phyloP scores from a whole-genome alignment of 768 basidiomycete species.

The Suillus ampliporus region DNA sequence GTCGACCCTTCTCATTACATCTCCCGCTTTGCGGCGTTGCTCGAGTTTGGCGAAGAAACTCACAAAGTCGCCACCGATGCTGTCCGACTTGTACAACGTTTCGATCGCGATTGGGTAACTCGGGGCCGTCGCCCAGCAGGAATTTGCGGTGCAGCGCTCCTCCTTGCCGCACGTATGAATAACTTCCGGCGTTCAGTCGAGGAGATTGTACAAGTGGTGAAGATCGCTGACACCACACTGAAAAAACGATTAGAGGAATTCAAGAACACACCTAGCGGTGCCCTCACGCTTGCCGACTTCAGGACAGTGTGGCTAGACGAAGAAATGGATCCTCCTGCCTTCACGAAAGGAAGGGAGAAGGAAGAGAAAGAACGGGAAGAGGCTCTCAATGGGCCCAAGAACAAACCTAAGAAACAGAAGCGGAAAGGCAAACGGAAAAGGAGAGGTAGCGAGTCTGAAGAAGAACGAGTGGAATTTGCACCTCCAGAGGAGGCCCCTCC shows the following conservation, averaged over 20 bases:
- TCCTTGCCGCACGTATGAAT: slow-evolving; percentile 98
- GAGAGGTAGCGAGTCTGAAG: slow-evolving; percentile 45
- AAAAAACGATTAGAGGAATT: slow-evolving; percentile 96
- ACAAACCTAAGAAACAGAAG: slow-evolving; percentile 34
- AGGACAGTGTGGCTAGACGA: slow-evolving; percentile 90
- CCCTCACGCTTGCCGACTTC: slow-evolving; percentile 88
- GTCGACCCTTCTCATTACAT: slow-evolving; percentile 98
- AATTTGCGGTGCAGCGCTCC: slow-evolving; percentile 94
- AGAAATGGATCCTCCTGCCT: slow-evolving; percentile 91
- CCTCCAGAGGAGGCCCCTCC: slow-evolving; percentile 24
- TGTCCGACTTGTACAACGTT: slow-evolving; percentile 89
- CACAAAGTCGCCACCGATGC: slow-evolving; percentile 93
- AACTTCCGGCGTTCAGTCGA: slow-evolving; percentile 92
- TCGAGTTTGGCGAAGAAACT: slow-evolving; percentile 96
- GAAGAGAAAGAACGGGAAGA: slow-evolving; percentile 62
- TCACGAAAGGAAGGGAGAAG: slow-evolving; percentile 74
- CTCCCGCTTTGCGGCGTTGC: slow-evolving; percentile 89
- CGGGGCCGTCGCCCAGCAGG: slow-evolving; percentile 94
- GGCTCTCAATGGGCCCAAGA: slow-evolving; percentile 38
- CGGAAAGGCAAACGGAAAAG: slow-evolving; percentile 45
- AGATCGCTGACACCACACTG: slow-evolving; percentile 95
- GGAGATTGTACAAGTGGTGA: slow-evolving; percentile 98
- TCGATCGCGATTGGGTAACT: slow-evolving; percentile 97
- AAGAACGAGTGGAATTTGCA: slow-evolving; percentile 28
- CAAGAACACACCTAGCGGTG: slow-evolving; percentile 85